Percentiles rank a stretch among this genome's conserved stretches.
Conservation (phyloP, 257 asterid species). For the Lithospermum erythrorhizon region DNA sequence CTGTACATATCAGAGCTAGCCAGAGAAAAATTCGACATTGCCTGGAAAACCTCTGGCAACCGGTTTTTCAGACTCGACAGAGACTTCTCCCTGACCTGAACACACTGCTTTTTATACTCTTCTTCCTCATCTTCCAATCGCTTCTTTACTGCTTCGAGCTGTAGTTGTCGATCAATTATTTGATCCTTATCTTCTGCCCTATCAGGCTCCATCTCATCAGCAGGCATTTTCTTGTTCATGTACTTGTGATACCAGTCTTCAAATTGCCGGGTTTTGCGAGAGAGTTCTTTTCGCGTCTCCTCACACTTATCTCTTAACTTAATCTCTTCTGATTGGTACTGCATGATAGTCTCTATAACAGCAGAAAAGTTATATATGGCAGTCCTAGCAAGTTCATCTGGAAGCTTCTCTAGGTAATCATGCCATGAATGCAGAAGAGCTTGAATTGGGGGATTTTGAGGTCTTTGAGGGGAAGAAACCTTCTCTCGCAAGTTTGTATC, state of each 20-base stretch:
- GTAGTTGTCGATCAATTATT: slow-evolving; percentile 37
- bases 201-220: slow-evolving; percentile 61
- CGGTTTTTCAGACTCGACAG: slow-evolving; percentile 59
- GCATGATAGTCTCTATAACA: slow-evolving; percentile 49
- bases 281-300: slow-evolving; percentile 59
- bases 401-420: slow-evolving; percentile 61
- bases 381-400: slow-evolving; percentile 65
- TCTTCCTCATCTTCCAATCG: slow-evolving; percentile 62
- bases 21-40: slow-evolving; percentile 58
- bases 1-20: slow-evolving; percentile 81
- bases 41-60: slow-evolving; percentile 65
- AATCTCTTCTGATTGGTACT: slow-evolving; percentile 74
- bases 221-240: slow-evolving; percentile 51
- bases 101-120: slow-evolving; percentile 51
- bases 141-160: slow-evolving; percentile 42
- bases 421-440: slow-evolving; percentile 61
- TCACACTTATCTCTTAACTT: slow-evolving; percentile 53
- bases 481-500: slow-evolving; percentile 76
- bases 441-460: slow-evolving; percentile 55
- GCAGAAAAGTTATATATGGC: slow-evolving; percentile 67
- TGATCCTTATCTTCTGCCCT: slow-evolving; percentile 25
- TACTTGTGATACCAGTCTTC: slow-evolving; percentile 67
- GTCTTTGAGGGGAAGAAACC: slow-evolving; percentile 67
- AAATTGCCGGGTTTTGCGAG: slow-evolving; percentile 46
- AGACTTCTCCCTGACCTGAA: slow-evolving; percentile 75